These are phyloP conservation scores for Colletotrichum echinochloae DNA, from an alignment of 2,329 filamentous ascomycete species.

Conservation along the genomic window DNA sequence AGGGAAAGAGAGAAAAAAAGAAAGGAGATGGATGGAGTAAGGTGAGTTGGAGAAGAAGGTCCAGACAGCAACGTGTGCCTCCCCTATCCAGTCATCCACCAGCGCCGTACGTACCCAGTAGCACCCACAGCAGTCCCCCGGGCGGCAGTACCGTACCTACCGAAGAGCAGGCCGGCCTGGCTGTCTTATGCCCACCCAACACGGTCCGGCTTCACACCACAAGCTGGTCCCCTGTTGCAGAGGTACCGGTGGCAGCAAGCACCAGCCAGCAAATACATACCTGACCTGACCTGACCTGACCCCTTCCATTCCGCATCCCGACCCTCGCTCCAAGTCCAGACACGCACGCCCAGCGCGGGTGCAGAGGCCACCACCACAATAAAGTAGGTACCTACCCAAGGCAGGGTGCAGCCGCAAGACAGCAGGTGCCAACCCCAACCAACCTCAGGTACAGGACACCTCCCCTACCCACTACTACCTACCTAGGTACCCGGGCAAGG, in stretches of 20 bases:
- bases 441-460: too few species aligned
- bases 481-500: neutral
- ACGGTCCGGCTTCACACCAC: neutral
- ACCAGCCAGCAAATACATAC: neutral
- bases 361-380: slow-evolving; percentile 3
- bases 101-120: too few species aligned
- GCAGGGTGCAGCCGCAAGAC: neutral
- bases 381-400: too few species aligned
- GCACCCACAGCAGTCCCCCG: slow-evolving; percentile 12
- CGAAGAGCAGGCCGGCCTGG: neutral
- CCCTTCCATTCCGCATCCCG: neutral
- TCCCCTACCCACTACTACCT: neutral
- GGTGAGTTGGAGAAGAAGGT: neutral
- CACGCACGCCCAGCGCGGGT: neutral
- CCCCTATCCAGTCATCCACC: slow-evolving; percentile 9
- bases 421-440: neutral
- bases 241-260: slow-evolving; percentile 7
- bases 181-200: neutral
- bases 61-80: slow-evolving; percentile 23
- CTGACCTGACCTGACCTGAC: neutral
- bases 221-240: slow-evolving; percentile 16
- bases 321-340: neutral
- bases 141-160: neutral
- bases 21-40: neutral
- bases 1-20: neutral